A percentile compares a stretch with the other conserved stretches of the same genome.
Conservation (phyloP, 805 yeast species). For the Yarrowia sp. region DNA sequence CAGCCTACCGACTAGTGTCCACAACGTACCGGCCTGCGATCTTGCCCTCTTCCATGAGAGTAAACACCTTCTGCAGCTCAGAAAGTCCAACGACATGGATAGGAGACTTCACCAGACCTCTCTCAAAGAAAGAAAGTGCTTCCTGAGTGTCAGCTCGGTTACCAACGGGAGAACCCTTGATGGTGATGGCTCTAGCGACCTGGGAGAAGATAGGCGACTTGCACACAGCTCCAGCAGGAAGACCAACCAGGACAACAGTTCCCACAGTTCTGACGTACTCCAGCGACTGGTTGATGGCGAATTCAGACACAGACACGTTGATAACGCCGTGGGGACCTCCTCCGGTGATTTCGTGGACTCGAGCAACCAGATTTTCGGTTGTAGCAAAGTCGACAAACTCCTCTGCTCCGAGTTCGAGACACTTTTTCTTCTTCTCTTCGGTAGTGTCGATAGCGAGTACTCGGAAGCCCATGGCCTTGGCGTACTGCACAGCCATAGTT, state of each 20-base stretch:
- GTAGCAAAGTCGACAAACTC: conserved; percentile 54
- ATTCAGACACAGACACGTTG: conserved; percentile 58
- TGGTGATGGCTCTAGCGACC: conserved; percentile 52
- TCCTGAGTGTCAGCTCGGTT: conserved; percentile 59
- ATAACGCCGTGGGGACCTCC: conserved; percentile 71
- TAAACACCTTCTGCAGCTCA: conserved; percentile 47
- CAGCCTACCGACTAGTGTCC: conserved; percentile 46
- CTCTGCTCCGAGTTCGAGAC: conserved; percentile 61
- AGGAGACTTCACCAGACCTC: conserved; percentile 53
- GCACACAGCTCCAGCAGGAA: conserved; percentile 59
- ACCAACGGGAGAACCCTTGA: conserved; percentile 59
- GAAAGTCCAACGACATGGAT: conserved; percentile 55
- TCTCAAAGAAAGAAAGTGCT: conserved; percentile 52
- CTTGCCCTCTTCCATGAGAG: conserved; percentile 58
- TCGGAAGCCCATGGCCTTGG: conserved; percentile 71
- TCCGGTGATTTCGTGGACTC: conserved; percentile 46
- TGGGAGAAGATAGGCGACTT: conserved; percentile 51
- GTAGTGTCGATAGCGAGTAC: conserved; percentile 72
- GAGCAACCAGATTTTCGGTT: conserved; percentile 48
- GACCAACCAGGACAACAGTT: conserved; percentile 58
- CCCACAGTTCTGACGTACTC: conserved; percentile 48
- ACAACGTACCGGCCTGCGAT: conserved; percentile 63
- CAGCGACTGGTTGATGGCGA: conserved; percentile 55
- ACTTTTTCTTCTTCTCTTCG: conserved; percentile 54
- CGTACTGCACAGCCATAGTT: conserved; percentile 69